Base-by-base conservation (phyloP, 768 basidiomycete genomes). In the Rhodosporidiobolus odoratus region DNA sequence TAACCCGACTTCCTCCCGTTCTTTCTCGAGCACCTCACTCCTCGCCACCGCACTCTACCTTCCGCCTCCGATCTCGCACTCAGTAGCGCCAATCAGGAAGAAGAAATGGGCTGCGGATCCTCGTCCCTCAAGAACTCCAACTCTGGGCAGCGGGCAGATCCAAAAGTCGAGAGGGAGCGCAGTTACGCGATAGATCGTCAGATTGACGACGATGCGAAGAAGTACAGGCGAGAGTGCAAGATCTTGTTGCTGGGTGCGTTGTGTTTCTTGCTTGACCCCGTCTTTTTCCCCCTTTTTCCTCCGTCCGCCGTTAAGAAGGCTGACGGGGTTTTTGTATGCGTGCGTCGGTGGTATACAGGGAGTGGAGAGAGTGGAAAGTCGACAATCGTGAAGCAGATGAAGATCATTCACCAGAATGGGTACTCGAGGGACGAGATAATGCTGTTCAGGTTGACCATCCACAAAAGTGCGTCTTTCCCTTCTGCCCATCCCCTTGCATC, bases 351-450 rank as follows among this genome's bases (percentile, higher is more conserved):
- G 19, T 2, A 30, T 23, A 27, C 75, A 94, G 93, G 94, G 65
- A 93, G 92, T 21, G 92, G 94, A 76, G 92, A 95, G 82, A 91
- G 89, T 1, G 95, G 94, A 10, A 97, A 97, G 81, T 88, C 87
- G 7, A 98, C 94, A 0, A 92, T 98, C 73, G 92, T 96, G 43
- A 97, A 98, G 79, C 94, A 98, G 80, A 96, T 98, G 93, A 96
- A 95, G 84, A 94, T 97, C 67, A 93, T 97, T 58, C 90, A 98
- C 79, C 90, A 95, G 79, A 87, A 88, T 71, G 94, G 94, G 19
- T 98, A 92, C 81, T 85, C 87, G 4, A 80, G 81, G 13, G 85
- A 88, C 0, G 92, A 96, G 79, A 85, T 92, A 35, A 83, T 87
- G 69, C 83, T 86, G 5, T 95, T 86, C 82, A 83, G 89, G 27